Conservation (phyloP, 495 filamentous ascomycete species). For the Poronia punctata region DNA sequence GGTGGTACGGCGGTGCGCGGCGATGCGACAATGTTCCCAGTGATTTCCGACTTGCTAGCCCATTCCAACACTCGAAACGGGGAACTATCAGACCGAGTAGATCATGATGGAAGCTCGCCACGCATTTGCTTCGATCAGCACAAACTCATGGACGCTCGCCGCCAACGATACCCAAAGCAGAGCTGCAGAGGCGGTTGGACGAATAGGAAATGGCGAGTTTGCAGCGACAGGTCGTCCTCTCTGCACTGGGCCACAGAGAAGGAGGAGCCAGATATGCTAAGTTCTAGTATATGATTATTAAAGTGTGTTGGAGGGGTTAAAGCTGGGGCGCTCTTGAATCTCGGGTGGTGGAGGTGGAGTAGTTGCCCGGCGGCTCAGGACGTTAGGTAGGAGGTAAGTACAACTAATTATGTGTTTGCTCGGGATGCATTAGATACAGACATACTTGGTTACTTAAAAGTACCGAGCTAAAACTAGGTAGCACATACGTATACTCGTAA, state of each 20-base stretch:
- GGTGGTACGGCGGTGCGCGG: too few species aligned
- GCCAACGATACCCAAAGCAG: constrained; percentile 8
- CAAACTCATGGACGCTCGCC: constrained; percentile 8
- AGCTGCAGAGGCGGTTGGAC: constrained; percentile 3
- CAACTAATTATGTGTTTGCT: neutral
- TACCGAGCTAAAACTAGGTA: neutral
- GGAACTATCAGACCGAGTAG: constrained; percentile 7
- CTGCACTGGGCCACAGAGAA: constrained; percentile 20
- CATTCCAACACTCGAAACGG: constrained; percentile 13
- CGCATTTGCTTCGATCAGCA: constrained; percentile 6
- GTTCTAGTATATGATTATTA: too few species aligned
- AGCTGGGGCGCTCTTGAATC: too few species aligned
- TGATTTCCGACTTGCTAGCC: constrained; percentile 6
- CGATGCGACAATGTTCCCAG: constrained; percentile 8
- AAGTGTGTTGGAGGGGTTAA: constrained; percentile 27
- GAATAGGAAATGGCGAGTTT: constrained; percentile 21
- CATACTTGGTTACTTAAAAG: neutral
- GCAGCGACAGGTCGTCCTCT: constrained; percentile 23
- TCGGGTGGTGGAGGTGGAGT: constrained; percentile 30
- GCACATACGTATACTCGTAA: too few species aligned
- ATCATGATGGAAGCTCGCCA: constrained; percentile 11
- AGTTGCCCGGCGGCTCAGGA: constrained; percentile 19
- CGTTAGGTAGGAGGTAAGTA: neutral
- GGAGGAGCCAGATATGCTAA: constrained; percentile 21
- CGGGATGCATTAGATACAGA: neutral